Conservation (phyloP, 2,329 filamentous ascomycete species). For the Cladosporium sp. region DNA sequence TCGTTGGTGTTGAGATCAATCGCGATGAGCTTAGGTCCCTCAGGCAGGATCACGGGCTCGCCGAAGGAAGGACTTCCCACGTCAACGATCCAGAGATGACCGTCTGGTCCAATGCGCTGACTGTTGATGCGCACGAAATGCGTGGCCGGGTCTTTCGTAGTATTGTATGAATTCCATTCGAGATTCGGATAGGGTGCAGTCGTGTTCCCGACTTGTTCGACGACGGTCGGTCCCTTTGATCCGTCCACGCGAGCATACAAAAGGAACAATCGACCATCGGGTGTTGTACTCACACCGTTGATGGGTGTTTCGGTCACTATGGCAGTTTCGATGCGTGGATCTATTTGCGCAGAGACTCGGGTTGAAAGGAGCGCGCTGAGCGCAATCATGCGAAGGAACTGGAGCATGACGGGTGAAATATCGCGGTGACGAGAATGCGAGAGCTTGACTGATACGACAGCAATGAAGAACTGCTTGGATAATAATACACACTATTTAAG, state of each 20-base stretch:
- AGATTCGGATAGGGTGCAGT: conserved; percentile 26
- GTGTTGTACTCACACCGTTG: conserved; percentile 26
- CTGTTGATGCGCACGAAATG: conserved; percentile 27
- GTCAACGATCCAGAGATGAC: conserved; percentile 32
- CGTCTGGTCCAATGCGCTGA: conserved; percentile 32
- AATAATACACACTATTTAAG: too few species aligned
- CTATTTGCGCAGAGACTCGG: conserved; percentile 6
- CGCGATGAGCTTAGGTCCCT: conserved; percentile 33
- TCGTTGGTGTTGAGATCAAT: conserved; percentile 33
- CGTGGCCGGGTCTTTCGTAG: conserved; percentile 23
- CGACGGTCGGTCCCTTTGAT: conserved; percentile 28
- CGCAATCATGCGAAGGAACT: neutral
- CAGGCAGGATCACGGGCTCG: conserved; percentile 25
- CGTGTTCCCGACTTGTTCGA: conserved; percentile 26
- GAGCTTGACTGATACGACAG: neutral
- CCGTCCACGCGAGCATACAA: conserved; percentile 29
- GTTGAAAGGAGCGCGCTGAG: neutral
- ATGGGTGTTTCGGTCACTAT: conserved; percentile 20
- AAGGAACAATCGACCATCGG: conserved; percentile 30
- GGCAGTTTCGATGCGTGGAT: conserved; percentile 19
- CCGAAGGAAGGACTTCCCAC: conserved; percentile 27
- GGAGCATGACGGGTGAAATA: neutral
- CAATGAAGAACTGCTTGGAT: neutral
- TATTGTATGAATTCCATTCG: conserved; percentile 30
- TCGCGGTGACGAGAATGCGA: neutral